These are phyloP conservation scores for Strobilomyces confusus DNA, from an alignment of 768 basidiomycete species.

Conservation along the genomic window DNA sequence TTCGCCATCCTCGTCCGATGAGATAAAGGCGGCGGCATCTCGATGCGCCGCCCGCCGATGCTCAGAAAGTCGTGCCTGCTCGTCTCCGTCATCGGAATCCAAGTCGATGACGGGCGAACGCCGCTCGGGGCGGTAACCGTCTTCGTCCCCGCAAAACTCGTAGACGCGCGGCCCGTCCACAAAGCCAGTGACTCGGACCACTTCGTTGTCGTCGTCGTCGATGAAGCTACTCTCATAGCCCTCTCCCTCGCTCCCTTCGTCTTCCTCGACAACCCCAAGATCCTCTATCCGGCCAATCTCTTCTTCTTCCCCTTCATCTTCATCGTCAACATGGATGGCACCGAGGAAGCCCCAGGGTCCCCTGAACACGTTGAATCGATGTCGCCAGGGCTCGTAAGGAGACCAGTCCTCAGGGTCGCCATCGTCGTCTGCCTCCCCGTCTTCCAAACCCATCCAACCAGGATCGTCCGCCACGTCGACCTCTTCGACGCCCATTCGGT, in stretches of 20 bases:
- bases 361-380: conserved; percentile 12
- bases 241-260: conserved; percentile 31
- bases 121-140: neutral
- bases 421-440: conserved; percentile 33
- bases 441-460: conserved; percentile 32
- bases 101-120: neutral
- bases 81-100: conserved; percentile 13
- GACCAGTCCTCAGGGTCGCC: conserved; percentile 24
- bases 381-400: conserved; percentile 17
- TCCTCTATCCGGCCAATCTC: neutral
- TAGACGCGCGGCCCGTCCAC: conserved; percentile 20
- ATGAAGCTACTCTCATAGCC: conserved; percentile 56
- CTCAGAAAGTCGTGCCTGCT: neutral
- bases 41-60: neutral
- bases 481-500: conserved; percentile 35
- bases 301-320: conserved; percentile 20
- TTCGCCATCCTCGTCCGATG: conserved; percentile 20
- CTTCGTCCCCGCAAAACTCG: conserved; percentile 18
- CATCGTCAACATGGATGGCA: conserved; percentile 21
- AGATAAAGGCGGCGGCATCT: neutral
- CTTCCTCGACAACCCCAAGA: conserved; percentile 9
- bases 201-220: conserved; percentile 44
- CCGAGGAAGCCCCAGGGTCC: conserved; percentile 17
- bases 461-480: conserved; percentile 29
- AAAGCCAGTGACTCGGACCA: neutral